These are phyloP conservation scores for Akebia trifoliata DNA, from an alignment of 164 flowering plant genomes.

Conservation along the genomic window DNA sequence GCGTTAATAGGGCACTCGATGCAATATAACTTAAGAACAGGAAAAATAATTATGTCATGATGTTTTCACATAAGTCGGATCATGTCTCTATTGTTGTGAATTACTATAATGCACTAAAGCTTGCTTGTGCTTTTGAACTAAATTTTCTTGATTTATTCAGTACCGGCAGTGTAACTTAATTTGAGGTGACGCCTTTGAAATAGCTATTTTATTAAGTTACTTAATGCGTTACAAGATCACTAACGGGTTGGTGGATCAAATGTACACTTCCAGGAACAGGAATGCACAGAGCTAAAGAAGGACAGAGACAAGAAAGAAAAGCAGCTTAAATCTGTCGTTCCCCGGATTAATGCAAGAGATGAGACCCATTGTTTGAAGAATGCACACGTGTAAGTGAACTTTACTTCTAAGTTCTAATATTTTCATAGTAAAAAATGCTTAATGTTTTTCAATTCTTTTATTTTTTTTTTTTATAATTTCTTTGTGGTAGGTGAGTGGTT, in stretches of 20 bases:
- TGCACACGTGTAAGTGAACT: conserved; percentile 33
- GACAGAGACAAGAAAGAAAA: conserved; percentile 47
- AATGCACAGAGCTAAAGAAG: conserved; percentile 48
- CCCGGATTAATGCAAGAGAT: conserved; percentile 28
- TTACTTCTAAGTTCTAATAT: neutral
- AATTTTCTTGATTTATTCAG: neutral
- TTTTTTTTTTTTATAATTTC: neutral
- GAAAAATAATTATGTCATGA: no score
- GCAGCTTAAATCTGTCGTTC: conserved; percentile 31
- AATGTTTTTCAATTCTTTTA: neutral
- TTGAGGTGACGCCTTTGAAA: neutral
- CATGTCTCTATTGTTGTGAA: no score
- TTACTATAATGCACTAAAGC: neutral
- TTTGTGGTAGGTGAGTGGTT: neutral
- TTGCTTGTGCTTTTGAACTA: neutral
- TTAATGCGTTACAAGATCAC: neutral
- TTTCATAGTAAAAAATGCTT: neutral
- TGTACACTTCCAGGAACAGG: conserved; percentile 48
- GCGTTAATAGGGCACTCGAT: no score
- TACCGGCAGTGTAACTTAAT: neutral
- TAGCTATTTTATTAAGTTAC: neutral
- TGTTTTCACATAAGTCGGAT: no score
- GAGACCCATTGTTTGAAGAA: conserved; percentile 15
- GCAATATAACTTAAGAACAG: no score
- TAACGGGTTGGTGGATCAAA: conserved; percentile 7